A percentile compares a stretch with the other conserved stretches of the same genome.
These are phyloP conservation scores for Leishmania major DNA, from an alignment of 208 protist species.

Conservation along the genomic window DNA sequence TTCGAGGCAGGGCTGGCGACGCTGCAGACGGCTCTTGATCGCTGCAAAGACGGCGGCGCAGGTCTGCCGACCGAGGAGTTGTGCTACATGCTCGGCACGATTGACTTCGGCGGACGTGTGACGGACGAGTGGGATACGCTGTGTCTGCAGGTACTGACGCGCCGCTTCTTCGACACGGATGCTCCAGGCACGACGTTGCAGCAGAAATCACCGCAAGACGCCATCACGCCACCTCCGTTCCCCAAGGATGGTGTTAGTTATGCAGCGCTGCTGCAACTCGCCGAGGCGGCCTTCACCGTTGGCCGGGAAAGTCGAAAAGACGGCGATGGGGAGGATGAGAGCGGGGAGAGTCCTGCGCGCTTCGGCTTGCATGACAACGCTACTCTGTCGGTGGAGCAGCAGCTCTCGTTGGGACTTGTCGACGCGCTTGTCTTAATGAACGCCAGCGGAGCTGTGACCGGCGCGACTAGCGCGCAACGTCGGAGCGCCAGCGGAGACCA, in stretches of 20 bases:
- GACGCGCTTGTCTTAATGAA: conserved; percentile 55
- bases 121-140: conserved; percentile 92
- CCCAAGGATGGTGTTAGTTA: conserved; percentile 43
- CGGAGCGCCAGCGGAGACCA: conserved; percentile 26
- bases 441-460: conserved; percentile 29
- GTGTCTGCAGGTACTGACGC: conserved; percentile 76
- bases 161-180: conserved; percentile 64
- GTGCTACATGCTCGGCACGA: conserved; percentile 90
- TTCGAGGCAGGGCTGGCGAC: conserved; percentile 84
- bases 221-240: conserved; percentile 62
- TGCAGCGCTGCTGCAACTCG: conserved; percentile 54
- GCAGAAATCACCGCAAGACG: conserved; percentile 29
- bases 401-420: conserved; percentile 50
- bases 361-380: conserved; percentile 97
- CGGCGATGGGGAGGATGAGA: conserved; percentile 17
- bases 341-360: conserved; percentile 67
- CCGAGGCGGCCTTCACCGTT: conserved; percentile 52
- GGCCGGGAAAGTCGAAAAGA: conserved; percentile 39
- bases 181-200: conserved; percentile 33
- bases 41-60: conserved; percentile 4
- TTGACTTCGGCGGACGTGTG: conserved; percentile 95
- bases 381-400: conserved; percentile 85
- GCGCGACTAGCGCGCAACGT: conserved; percentile 1
- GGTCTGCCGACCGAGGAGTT: conserved; percentile 80
- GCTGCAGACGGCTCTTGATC: conserved; percentile 66